These are phyloP conservation scores for Nicotiana tabacum DNA, from an alignment of 257 asterid species.

Conservation along the genomic window DNA sequence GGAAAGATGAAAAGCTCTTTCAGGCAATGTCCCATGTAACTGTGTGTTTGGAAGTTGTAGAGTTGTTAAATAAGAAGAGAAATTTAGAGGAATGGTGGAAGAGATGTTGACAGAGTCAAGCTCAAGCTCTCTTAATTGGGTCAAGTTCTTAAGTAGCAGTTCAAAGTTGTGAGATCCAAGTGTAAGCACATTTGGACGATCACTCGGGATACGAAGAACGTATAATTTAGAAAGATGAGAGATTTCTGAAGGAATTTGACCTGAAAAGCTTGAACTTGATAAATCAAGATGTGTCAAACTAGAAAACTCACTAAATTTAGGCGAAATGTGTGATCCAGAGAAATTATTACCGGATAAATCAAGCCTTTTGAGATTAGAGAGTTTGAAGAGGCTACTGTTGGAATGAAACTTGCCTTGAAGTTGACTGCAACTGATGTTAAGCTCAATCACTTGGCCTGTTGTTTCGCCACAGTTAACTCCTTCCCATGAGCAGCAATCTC, in stretches of 20 bases:
- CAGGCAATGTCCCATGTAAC: slow-evolving; percentile 9
- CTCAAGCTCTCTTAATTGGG: slow-evolving; percentile 2
- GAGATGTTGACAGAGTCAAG: background rate
- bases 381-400: slow-evolving; percentile 12
- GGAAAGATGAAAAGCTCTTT: background rate
- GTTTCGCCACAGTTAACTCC: slow-evolving; percentile 14
- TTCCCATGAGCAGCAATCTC: slow-evolving; percentile 3
- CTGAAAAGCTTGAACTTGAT: slow-evolving; percentile 18
- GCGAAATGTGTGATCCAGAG: slow-evolving; percentile 4
- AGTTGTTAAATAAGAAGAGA: slow-evolving; percentile 10
- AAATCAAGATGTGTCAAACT: slow-evolving; percentile 16
- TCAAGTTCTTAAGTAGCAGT: slow-evolving; percentile 23
- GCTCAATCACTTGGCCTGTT: slow-evolving; percentile 14
- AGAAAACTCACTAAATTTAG: slow-evolving; percentile 4
- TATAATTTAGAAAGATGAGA: background rate
- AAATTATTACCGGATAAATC: slow-evolving; percentile 19
- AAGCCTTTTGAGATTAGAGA: slow-evolving; percentile 5
- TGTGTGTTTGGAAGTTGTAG: background rate
- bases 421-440: slow-evolving; percentile 18
- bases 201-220: background rate
- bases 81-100: slow-evolving; percentile 13
- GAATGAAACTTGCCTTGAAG: slow-evolving; percentile 18
- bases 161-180: slow-evolving; percentile 5
- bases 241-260: slow-evolving; percentile 17
- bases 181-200: background rate